Percentiles rank a stretch among this genome's conserved stretches.
Evolutionary conservation across 495 filamentous ascomycete species (phyloP).

Genomic region (Xylaria palmicola): DNA sequence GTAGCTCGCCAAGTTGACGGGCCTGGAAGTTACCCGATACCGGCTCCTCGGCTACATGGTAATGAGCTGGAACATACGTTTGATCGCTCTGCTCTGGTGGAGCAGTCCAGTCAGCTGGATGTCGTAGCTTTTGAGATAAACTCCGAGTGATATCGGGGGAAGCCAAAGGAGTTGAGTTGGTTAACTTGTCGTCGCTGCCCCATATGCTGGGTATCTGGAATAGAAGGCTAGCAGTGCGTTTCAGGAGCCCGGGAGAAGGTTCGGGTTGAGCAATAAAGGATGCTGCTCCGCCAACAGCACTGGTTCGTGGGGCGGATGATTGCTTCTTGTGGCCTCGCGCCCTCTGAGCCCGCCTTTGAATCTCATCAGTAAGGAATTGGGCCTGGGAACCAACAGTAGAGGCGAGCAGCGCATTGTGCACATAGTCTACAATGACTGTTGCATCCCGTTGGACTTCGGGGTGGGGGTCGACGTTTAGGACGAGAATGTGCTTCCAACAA

Average conservation of each 20-base stretch:
- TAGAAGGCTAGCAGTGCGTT: slow-evolving; percentile 55
- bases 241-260: slow-evolving; percentile 47
- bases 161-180: slow-evolving; percentile 28
- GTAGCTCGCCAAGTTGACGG: slow-evolving; percentile 53
- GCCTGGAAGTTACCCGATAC: slow-evolving; percentile 69
- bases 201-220: slow-evolving; percentile 53
- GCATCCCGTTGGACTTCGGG: slow-evolving; percentile 89
- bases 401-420: slow-evolving; percentile 72
- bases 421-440: slow-evolving; percentile 74
- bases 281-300: slow-evolving; percentile 36
- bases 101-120: slow-evolving; percentile 63
- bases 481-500: slow-evolving; percentile 89
- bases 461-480: slow-evolving; percentile 89
- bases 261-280: slow-evolving; percentile 41
- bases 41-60: slow-evolving; percentile 74
- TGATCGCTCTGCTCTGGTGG: slow-evolving; percentile 81
- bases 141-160: slow-evolving; percentile 45
- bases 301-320: slow-evolving; percentile 39
- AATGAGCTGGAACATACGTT: slow-evolving; percentile 62
- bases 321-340: slow-evolving; percentile 49
- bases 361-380: slow-evolving; percentile 73
- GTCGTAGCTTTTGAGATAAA: slow-evolving; percentile 37
- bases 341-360: slow-evolving; percentile 58
- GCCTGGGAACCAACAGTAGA: slow-evolving; percentile 71
- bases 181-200: slow-evolving; percentile 42